These are phyloP conservation scores for Tricholoma terreum DNA, from an alignment of 768 basidiomycete genomes.

Conservation along the genomic window DNA sequence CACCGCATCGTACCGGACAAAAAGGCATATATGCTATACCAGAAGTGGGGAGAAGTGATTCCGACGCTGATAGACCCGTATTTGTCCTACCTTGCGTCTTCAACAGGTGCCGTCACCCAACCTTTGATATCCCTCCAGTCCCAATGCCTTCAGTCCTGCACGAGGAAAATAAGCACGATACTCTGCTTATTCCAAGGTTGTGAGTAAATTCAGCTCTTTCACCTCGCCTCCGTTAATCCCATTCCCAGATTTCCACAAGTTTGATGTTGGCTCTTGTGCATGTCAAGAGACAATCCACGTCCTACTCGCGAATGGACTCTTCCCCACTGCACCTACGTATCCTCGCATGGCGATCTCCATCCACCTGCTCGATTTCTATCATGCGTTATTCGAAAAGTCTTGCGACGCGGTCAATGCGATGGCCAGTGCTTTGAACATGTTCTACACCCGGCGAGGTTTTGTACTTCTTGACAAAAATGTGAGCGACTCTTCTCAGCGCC, in stretches of 20 bases:
- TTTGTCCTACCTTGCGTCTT: background rate
- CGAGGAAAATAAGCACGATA: background rate
- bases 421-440: conserved; percentile 23
- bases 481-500: too few species aligned
- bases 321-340: conserved; percentile 27
- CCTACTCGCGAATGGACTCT: conserved; percentile 30
- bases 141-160: background rate
- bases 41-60: conserved; percentile 3
- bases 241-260: conserved; percentile 14
- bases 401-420: conserved; percentile 33
- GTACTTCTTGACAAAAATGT: conserved; percentile 15
- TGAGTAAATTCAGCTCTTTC: conserved; percentile 2
- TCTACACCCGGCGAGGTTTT: conserved; percentile 28
- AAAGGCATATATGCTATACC: background rate
- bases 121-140: background rate
- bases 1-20: background rate
- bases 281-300: conserved; percentile 19
- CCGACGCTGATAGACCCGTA: background rate
- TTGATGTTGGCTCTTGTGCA: conserved; percentile 15
- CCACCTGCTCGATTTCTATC: conserved; percentile 31
- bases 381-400: conserved; percentile 31
- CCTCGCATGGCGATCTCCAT: conserved; percentile 25
- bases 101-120: background rate
- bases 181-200: conserved; percentile 12
- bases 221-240: background rate